Conservation (phyloP, 164 flowering plant species). For the Annona cherimola region DNA sequence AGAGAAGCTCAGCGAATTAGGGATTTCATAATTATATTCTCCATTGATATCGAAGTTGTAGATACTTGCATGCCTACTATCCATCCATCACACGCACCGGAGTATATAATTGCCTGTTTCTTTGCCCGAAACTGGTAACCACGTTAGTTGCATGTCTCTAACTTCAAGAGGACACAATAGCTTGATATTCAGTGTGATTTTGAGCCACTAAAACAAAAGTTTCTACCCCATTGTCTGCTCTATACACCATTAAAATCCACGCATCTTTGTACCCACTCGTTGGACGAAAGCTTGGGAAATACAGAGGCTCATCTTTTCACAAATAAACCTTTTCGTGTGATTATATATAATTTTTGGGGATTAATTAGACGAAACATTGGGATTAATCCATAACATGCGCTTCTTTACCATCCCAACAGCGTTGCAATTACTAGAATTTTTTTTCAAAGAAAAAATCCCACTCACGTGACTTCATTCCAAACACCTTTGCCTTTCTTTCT, state of each 20-base stretch:
- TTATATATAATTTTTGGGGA: neutral
- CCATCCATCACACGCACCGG: too few species aligned
- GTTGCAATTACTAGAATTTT: neutral
- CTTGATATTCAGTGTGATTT: neutral
- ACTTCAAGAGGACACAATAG: neutral
- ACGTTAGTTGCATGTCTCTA: neutral
- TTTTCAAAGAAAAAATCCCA: neutral
- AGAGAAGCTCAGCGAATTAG: too few species aligned
- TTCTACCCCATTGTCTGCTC: neutral
- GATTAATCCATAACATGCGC: neutral
- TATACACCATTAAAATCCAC: neutral
- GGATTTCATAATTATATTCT: too few species aligned
- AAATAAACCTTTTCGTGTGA: neutral
- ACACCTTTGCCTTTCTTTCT: neutral
- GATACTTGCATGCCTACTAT: neutral
- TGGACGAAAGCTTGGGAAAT: neutral
- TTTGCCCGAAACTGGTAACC: too few species aligned
- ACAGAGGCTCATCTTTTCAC: neutral
- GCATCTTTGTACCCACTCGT: neutral
- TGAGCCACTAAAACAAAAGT: neutral
- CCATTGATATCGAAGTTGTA: too few species aligned
- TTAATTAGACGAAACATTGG: conserved; percentile 8
- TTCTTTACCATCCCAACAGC: neutral
- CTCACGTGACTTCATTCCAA: conserved; percentile 1
- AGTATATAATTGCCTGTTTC: neutral